A percentile compares a stretch with the other conserved stretches of the same genome.
These are phyloP conservation scores for Ottelia alismoides DNA, from an alignment of 106 monocot genomes.

Conservation along the genomic window DNA sequence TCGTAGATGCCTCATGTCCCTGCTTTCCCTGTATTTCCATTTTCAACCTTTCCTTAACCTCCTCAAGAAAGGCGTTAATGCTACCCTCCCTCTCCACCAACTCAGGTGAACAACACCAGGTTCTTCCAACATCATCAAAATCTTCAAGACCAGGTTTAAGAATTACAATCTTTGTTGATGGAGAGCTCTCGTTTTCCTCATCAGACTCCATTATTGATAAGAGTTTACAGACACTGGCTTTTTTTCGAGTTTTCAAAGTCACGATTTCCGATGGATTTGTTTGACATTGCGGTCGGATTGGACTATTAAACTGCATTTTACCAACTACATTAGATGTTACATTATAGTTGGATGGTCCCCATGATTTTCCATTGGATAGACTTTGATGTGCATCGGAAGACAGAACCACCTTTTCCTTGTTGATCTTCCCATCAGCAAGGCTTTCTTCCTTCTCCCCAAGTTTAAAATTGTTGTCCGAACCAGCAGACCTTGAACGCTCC, in stretches of 20 bases:
- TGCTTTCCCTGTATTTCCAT: no score
- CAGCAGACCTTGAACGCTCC: conserved; percentile 35
- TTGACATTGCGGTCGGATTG: background rate
- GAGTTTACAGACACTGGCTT: conserved; percentile 8
- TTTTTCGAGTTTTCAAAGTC: conserved; percentile 8
- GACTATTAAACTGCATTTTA: background rate
- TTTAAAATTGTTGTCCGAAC: conserved; percentile 7
- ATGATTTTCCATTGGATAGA: background rate
- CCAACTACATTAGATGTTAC: conserved; percentile 1
- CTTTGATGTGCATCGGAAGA: background rate
- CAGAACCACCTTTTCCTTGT: conserved; percentile 33
- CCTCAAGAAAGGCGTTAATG: no score
- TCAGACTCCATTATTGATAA: conserved; percentile 8
- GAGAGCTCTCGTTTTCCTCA: conserved; percentile 17
- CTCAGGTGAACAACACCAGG: conserved; percentile 26
- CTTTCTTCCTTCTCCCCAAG: conserved; percentile 9
- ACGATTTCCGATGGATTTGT: conserved; percentile 2
- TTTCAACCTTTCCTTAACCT: no score
- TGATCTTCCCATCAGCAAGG: conserved; percentile 41
- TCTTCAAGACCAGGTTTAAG: conserved; percentile 45
- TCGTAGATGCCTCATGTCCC: no score
- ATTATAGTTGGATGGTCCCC: background rate
- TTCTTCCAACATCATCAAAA: conserved; percentile 29
- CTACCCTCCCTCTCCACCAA: conserved; percentile 28
- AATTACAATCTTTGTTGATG: conserved; percentile 67